Evolutionary conservation across 2,329 filamentous ascomycete species (phyloP).

Genomic region (Neonectria neomacrospora): DNA sequence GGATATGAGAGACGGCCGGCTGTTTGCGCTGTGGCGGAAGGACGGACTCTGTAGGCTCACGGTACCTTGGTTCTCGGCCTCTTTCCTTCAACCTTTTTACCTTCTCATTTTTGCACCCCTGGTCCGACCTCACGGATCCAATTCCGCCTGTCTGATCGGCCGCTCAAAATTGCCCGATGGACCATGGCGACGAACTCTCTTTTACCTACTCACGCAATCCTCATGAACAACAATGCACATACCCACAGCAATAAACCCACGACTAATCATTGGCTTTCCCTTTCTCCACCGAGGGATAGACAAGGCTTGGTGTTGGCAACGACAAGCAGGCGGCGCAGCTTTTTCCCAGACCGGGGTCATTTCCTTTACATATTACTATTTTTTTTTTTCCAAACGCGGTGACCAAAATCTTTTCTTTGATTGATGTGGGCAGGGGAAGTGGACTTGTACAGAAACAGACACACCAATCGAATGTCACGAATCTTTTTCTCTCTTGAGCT

Average conservation of each 20-base stretch:
- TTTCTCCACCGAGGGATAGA: constrained; percentile 4
- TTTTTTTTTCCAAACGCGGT: constrained; percentile 17
- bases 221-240: constrained; percentile 16
- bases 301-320: constrained; percentile 7
- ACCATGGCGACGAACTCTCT: constrained; percentile 13
- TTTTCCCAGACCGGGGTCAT: constrained; percentile 20
- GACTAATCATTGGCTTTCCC: neutral
- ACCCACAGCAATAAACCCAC: neutral
- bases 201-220: constrained; percentile 4
- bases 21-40: constrained; percentile 4
- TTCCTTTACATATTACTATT: constrained; percentile 20
- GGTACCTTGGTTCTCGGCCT: constrained; percentile 2
- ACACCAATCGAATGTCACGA: constrained; percentile 46
- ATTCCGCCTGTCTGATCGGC: constrained; percentile 9
- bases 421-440: constrained; percentile 42
- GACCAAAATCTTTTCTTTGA: constrained; percentile 30
- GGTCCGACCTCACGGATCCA: constrained; percentile 2
- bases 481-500: constrained; percentile 32
- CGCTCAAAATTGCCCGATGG: neutral
- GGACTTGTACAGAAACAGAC: constrained; percentile 43
- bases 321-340: constrained; percentile 19
- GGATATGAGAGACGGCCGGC: constrained; percentile 9
- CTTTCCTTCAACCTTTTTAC: neutral
- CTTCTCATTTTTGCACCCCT: neutral
- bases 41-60: constrained; percentile 5